A percentile compares a stretch with the other conserved stretches of the same genome.
Conservation (phyloP, 257 asterid species). For the Perilla frutescens region DNA sequence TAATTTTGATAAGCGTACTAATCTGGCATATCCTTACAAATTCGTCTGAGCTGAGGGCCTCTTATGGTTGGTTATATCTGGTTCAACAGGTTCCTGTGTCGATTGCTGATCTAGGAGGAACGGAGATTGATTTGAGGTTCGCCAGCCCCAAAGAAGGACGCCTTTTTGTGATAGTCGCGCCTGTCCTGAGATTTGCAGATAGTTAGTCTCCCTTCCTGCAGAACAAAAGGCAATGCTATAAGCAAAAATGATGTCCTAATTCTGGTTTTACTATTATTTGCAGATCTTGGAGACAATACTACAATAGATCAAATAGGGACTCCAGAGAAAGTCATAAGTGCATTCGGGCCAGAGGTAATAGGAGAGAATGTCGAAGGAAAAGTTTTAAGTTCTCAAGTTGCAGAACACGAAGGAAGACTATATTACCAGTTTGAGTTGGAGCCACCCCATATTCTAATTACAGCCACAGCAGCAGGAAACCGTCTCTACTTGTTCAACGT, state of each 20-base stretch:
- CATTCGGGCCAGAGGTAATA: conserved; percentile 96
- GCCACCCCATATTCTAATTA: conserved; percentile 88
- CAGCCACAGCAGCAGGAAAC: conserved; percentile 98
- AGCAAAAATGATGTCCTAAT: conserved; percentile 18
- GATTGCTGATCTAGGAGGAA: conserved; percentile 96
- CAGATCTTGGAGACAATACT: conserved; percentile 81
- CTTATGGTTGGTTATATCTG: conserved; percentile 11
- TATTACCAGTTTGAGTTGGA: conserved; percentile 93
- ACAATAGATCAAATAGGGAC: conserved; percentile 84
- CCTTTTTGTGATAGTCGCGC: conserved; percentile 81
- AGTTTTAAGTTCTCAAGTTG: conserved; percentile 67
- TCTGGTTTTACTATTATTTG: conserved; percentile 27
- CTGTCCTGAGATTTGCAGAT: conserved; percentile 84
- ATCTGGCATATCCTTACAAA: neutral
- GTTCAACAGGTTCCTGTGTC: conserved; percentile 87
- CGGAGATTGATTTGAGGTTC: conserved; percentile 94
- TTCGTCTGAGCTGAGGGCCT: neutral
- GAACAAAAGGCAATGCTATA: neutral
- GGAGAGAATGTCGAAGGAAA: conserved; percentile 96
- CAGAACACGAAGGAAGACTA: conserved; percentile 71
- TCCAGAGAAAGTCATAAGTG: conserved; percentile 86
- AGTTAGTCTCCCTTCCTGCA: conserved; percentile 46
- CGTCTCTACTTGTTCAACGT: conserved; percentile 87
- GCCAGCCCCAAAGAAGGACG: conserved; percentile 87
- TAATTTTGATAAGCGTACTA: neutral